Evolutionary conservation across 345 rosid genomes (phyloP), one percentile per base, ranked within the genome.

Genomic region (Salix suchowensis): DNA sequence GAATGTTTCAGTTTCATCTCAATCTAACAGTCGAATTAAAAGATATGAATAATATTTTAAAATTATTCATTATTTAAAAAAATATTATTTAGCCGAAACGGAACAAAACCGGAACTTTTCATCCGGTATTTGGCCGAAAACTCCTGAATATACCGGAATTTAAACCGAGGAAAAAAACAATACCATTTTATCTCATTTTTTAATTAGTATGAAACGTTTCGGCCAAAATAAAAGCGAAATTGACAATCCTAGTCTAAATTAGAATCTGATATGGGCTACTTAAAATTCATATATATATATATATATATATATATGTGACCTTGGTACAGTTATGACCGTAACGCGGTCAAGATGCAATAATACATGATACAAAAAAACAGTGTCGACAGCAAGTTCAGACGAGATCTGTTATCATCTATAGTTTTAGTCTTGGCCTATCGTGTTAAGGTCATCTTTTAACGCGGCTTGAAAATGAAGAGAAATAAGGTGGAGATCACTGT

Each of bases 101-200:
- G 32, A 30, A 28, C 32, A 30, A 30, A 30, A 30, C 32, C 32
- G 0, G 0, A 30, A 30, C 0, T 0, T 30, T 30, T 30, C 4
- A 30, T 4, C 0, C 32, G 0, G 32, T 2, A 30, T 30, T 30
- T 30, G 0, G 4, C 4, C 4, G 4, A 30, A 30, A 30, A 30
- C 4, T 30, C 32, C 32, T 0, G 32, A 30, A 30, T 0, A 30
- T 30, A 30, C 32, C 0, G 4, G 0, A 30, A 30, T 30, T 30
- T 30, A 30, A 30, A 30, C 4, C 32, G 4, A 30, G 32, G 0
- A 3, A 30, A 30, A 2, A 30, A 30, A 0, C 0, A 30, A 30
- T 0, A 30, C 0, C 0, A 0, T 30, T 30, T 30, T 30, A 30
- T 30, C 32, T 30, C 0, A 0, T 30, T 30, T 30, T 30, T 30